Conservation (phyloP, 1,139 yeast species). For the Hyphopichia fennica region DNA sequence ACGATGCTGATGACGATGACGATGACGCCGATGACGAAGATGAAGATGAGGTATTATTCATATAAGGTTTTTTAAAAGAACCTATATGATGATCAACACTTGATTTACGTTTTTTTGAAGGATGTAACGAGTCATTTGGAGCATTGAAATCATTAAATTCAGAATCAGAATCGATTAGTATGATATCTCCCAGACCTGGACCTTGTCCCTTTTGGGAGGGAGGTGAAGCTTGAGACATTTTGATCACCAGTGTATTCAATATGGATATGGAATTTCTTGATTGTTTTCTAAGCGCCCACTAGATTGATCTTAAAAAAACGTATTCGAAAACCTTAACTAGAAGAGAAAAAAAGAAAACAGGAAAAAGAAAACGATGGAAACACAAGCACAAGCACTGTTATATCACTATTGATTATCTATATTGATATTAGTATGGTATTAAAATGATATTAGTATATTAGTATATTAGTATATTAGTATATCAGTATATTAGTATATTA, state of each 20-base stretch:
- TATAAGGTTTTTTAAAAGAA: conserved; percentile 2
- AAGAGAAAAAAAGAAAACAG: no score
- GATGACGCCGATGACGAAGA: neutral
- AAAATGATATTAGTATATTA: no score
- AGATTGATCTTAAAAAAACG: no score
- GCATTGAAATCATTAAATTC: neutral
- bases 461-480: no score
- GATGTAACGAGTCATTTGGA: neutral
- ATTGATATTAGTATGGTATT: no score
- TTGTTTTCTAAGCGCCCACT: no score
- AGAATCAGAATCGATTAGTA: conserved; percentile 3
- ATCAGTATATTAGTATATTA: no score
- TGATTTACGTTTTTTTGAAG: neutral
- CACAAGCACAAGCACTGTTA: no score
- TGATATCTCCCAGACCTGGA: conserved; percentile 1
- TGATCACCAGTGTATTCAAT: neutral
- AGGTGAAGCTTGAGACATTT: neutral
- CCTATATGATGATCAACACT: neutral
- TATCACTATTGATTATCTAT: no score
- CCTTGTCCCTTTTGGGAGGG: neutral
- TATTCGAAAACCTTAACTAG: no score
- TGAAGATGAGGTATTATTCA: conserved; percentile 1
- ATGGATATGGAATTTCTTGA: no score
- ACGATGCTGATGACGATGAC: neutral
- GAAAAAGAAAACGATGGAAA: no score